These are phyloP conservation scores for Entelexis sorbosivorans DNA, from an alignment of 1,139 yeast genomes.

Conservation along the genomic window DNA sequence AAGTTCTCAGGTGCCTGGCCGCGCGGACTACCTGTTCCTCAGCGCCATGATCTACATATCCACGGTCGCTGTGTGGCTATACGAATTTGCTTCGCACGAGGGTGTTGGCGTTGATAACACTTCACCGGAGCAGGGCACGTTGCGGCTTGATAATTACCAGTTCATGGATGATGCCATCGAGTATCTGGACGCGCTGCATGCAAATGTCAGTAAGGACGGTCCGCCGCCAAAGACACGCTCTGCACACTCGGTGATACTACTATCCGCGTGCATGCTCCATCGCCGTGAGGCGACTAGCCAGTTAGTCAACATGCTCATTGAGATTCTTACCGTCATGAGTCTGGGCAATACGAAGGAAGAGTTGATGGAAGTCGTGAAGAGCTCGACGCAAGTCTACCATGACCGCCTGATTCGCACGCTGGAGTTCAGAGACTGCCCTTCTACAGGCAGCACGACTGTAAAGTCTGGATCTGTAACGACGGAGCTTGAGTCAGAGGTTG, in stretches of 20 bases:
- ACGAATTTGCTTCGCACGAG: conserved; percentile 22
- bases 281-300: conserved; percentile 18
- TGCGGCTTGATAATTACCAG: conserved; percentile 17
- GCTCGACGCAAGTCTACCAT: conserved; percentile 7
- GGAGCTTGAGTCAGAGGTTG: not conserved
- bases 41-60: conserved; percentile 27
- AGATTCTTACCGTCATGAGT: conserved; percentile 21
- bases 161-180: conserved; percentile 24
- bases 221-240: conserved; percentile 11
- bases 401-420: conserved; percentile 6
- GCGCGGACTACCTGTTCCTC: conserved; percentile 22
- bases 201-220: conserved; percentile 2
- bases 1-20: conserved; percentile 23
- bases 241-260: conserved; percentile 17
- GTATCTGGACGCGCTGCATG: conserved; percentile 22
- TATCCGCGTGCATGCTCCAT: conserved; percentile 22
- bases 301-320: conserved; percentile 19
- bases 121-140: conserved; percentile 2
- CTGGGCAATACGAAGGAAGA: conserved; percentile 10
- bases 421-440: not conserved
- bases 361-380: conserved; percentile 14
- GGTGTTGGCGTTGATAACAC: not conserved
- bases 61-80: conserved; percentile 27
- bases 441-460: not conserved
- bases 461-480: not conserved